Evolutionary conservation across 2,329 filamentous ascomycete genomes (phyloP).

Genomic region (Stachybotrys chartarum): DNA sequence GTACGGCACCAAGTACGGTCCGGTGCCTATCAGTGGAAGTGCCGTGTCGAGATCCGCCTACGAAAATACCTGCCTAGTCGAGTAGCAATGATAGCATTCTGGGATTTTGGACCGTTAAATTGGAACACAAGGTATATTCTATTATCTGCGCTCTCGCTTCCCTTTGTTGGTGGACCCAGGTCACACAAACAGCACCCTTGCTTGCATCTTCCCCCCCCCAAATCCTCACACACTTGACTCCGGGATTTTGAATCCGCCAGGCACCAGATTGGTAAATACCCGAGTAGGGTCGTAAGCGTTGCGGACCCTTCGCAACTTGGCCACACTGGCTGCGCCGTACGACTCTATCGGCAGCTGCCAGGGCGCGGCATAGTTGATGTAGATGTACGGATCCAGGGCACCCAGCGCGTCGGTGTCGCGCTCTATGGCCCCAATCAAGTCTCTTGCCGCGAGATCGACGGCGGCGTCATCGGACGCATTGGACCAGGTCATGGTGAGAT

Average conservation of each 20-base stretch:
- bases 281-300: neutral
- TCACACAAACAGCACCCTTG: too few species aligned
- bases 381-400: constrained; percentile 4
- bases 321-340: neutral
- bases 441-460: constrained; percentile 1
- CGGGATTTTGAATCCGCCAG: neutral
- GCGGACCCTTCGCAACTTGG: neutral
- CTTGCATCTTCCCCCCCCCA: too few species aligned
- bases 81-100: too few species aligned
- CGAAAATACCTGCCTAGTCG: too few species aligned
- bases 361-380: constrained; percentile 4
- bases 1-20: too few species aligned
- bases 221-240: neutral
- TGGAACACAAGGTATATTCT: too few species aligned
- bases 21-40: too few species aligned
- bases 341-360: constrained; percentile 1
- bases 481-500: constrained; percentile 1
- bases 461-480: constrained; percentile 1
- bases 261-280: neutral
- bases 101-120: too few species aligned
- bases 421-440: constrained; percentile 1
- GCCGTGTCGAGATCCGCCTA: too few species aligned
- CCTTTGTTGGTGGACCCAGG: too few species aligned
- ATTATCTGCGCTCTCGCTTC: too few species aligned
- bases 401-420: neutral